phyloP scores from a whole-genome alignment of 805 yeast species.

The Yamadazyma nakazawae region DNA sequence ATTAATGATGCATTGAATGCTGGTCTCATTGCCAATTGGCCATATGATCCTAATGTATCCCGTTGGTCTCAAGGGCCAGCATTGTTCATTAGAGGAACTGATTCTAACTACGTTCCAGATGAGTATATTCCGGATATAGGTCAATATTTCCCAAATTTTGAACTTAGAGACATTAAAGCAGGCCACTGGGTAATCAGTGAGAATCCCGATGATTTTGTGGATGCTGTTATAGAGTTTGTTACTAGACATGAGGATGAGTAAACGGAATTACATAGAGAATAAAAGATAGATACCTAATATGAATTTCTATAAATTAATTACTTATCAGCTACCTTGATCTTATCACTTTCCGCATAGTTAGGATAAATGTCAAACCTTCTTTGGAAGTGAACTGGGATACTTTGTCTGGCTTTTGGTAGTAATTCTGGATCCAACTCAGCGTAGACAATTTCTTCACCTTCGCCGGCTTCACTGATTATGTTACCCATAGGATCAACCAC shows the following conservation, averaged over 20 bases:
- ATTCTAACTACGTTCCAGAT: conserved; percentile 77
- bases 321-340: conserved; percentile 26
- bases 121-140: conserved; percentile 74
- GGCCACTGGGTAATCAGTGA: conserved; percentile 96
- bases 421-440: conserved; percentile 40
- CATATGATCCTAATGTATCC: conserved; percentile 51
- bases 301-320: conserved; percentile 6
- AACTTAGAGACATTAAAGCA: conserved; percentile 67
- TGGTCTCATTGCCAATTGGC: conserved; percentile 73
- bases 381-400: conserved; percentile 43
- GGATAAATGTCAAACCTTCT: conserved; percentile 42
- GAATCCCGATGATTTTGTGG: conserved; percentile 73
- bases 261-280: not conserved
- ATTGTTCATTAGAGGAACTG: conserved; percentile 74
- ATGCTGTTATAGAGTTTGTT: conserved; percentile 58
- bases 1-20: conserved; percentile 62
- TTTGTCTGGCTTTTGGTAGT: conserved; percentile 38
- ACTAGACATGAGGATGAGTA: conserved; percentile 41
- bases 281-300: not conserved
- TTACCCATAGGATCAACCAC: conserved; percentile 43
- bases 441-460: conserved; percentile 41
- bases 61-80: conserved; percentile 66
- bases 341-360: conserved; percentile 30
- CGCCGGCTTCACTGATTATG: conserved; percentile 44
- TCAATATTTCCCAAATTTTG: conserved; percentile 73